phyloP scores from a whole-genome alignment of 345 rosid species.

The Heritiera fomes region DNA sequence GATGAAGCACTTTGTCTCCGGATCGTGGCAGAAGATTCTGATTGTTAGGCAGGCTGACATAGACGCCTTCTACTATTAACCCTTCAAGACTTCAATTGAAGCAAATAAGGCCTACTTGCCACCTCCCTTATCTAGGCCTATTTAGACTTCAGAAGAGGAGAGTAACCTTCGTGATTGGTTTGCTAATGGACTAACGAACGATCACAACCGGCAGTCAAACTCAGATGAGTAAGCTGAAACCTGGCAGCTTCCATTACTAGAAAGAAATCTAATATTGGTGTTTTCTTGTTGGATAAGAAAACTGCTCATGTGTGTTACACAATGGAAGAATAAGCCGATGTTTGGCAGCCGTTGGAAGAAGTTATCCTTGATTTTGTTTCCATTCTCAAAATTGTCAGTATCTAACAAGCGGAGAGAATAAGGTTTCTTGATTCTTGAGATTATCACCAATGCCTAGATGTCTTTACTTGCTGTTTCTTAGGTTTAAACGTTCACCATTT shows the following conservation, averaged over 20 bases:
- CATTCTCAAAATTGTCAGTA: neutral
- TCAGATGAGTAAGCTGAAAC: neutral
- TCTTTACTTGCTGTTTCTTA: neutral
- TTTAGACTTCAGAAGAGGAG: neutral
- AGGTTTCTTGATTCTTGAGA: neutral
- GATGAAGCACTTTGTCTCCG: neutral
- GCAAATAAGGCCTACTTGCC: neutral
- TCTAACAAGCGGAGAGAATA: neutral
- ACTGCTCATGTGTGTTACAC: neutral
- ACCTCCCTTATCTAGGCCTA: neutral
- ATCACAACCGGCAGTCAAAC: neutral
- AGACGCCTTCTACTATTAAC: neutral
- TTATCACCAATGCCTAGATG: slow-evolving; percentile 4
- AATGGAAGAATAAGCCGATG: neutral
- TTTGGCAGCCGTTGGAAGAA: neutral
- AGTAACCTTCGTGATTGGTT: neutral
- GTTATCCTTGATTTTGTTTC: neutral
- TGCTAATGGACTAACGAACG: neutral
- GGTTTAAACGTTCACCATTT: neutral
- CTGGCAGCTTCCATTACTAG: neutral
- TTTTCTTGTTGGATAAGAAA: neutral
- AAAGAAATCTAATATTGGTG: neutral
- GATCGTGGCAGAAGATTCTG: neutral
- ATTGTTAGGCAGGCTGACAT: slow-evolving; percentile 2
- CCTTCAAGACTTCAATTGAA: neutral